Evolutionary conservation across 2,329 filamentous ascomycete genomes (phyloP).

Genomic region (Xylariaceae sp.): DNA sequence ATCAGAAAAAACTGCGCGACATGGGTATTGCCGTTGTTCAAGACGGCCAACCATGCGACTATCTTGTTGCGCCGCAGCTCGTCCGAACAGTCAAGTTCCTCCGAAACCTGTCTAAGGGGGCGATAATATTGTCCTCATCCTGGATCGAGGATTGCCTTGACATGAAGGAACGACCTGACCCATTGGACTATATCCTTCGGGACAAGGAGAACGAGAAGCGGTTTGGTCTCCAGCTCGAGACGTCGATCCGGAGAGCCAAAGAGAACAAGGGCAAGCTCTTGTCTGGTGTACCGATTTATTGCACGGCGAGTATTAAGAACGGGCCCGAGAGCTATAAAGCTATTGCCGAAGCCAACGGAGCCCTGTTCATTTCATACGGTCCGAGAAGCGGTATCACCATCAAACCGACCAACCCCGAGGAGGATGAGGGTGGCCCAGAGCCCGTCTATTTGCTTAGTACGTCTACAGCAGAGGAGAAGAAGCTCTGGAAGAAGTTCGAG

Average conservation of each 20-base stretch:
- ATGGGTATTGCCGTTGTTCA: constrained; percentile 77
- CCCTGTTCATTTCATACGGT: constrained; percentile 70
- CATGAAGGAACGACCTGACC: constrained; percentile 57
- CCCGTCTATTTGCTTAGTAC: constrained; percentile 82
- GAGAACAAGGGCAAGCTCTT: constrained; percentile 73
- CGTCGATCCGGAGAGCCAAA: constrained; percentile 65
- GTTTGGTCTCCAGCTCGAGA: constrained; percentile 63
- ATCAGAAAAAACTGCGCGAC: constrained; percentile 71
- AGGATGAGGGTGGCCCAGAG: constrained; percentile 58
- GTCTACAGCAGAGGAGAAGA: constrained; percentile 58
- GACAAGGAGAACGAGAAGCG: constrained; percentile 70
- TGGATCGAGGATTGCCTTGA: constrained; percentile 77
- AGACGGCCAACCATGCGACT: constrained; percentile 71
- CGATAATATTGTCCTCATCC: constrained; percentile 66
- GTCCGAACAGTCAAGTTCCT: constrained; percentile 93
- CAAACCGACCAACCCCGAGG: constrained; percentile 55
- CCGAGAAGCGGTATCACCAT: constrained; percentile 66
- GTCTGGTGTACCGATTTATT: constrained; percentile 73
- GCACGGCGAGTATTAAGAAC: constrained; percentile 71
- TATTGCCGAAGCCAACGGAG: constrained; percentile 86
- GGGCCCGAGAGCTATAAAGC: constrained; percentile 78
- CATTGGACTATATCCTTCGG: constrained; percentile 61
- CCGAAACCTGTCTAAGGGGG: constrained; percentile 74
- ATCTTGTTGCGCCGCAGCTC: constrained; percentile 80
- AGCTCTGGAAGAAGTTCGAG: constrained; percentile 74